These are phyloP conservation scores for Mycotypha africana DNA, from an alignment of 371 early-diverging fungal genomes.

Conservation along the genomic window DNA sequence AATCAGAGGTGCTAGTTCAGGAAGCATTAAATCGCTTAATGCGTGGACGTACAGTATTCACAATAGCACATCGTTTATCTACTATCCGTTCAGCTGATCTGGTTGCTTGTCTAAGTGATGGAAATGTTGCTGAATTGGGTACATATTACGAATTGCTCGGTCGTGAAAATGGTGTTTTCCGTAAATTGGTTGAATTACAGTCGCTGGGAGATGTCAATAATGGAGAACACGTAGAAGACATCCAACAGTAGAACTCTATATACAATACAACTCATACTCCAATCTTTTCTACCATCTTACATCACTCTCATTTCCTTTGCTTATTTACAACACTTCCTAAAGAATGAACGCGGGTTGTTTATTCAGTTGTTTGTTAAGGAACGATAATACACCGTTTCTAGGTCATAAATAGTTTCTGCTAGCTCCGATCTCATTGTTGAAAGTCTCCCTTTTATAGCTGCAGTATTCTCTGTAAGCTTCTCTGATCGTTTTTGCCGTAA, in stretches of 20 bases:
- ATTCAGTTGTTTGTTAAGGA: slow-evolving; percentile 29
- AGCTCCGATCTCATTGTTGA: slow-evolving; percentile 25
- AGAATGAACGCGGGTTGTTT: too few relatives aligned
- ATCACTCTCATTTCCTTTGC: slow-evolving; percentile 1
- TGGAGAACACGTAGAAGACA: background rate
- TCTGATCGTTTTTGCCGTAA: slow-evolving; percentile 29
- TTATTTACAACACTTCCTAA: background rate
- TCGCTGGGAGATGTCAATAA: slow-evolving; percentile 14
- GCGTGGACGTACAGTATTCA: slow-evolving; percentile 60
- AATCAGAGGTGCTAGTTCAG: slow-evolving; percentile 57
- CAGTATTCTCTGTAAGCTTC: slow-evolving; percentile 19
- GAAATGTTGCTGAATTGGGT: slow-evolving; percentile 55
- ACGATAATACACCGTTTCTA: slow-evolving; percentile 40
- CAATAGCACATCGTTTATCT: slow-evolving; percentile 69
- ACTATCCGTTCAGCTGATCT: slow-evolving; percentile 63
- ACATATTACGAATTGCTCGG: slow-evolving; percentile 49
- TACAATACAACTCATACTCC: background rate
- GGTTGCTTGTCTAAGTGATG: slow-evolving; percentile 59
- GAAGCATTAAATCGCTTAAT: slow-evolving; percentile 53
- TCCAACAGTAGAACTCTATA: too few relatives aligned
- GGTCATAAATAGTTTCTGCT: slow-evolving; percentile 32
- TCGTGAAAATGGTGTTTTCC: slow-evolving; percentile 51
- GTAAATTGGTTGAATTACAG: slow-evolving; percentile 39
- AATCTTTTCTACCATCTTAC: background rate
- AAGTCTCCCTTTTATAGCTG: slow-evolving; percentile 29